These are phyloP conservation scores for Penicillium sp. DNA, from an alignment of 2,329 filamentous ascomycete species.

Conservation along the genomic window DNA sequence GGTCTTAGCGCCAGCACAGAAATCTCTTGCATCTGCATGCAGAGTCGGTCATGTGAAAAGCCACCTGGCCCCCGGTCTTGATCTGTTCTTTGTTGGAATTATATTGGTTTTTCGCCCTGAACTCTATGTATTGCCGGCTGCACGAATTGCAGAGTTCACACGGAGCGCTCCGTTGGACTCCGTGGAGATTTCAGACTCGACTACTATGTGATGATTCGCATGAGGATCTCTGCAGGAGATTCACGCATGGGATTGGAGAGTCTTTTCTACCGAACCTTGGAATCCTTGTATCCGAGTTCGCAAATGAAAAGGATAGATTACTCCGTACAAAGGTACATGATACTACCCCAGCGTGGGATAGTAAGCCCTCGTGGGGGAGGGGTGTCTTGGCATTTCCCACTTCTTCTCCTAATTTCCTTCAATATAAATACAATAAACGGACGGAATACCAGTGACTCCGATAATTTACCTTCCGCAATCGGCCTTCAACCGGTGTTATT, in stretches of 20 bases:
- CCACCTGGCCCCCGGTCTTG: constrained; percentile 6
- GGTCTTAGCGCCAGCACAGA: constrained; percentile 17
- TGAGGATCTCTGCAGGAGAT: constrained; percentile 2
- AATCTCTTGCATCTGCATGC: constrained; percentile 36
- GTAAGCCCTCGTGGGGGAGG: background rate
- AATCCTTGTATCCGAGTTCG: background rate
- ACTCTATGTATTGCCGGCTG: background rate
- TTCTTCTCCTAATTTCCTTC: background rate
- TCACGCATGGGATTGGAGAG: background rate
- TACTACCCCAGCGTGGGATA: background rate
- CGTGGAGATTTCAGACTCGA: background rate
- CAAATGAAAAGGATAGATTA: too few relatives aligned
- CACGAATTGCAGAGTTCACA: background rate
- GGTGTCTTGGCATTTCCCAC: constrained; percentile 1
- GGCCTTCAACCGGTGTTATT: background rate
- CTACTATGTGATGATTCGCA: constrained; percentile 5
- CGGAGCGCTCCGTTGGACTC: background rate
- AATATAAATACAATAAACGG: background rate
- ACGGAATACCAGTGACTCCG: background rate
- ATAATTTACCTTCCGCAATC: background rate
- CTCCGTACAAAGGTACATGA: background rate
- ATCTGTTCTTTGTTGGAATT: background rate
- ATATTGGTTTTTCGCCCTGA: background rate
- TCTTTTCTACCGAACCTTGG: background rate
- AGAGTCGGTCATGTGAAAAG: constrained; percentile 36